phyloP scores from a whole-genome alignment of 345 rosid genomes.

The Psidium friedrichsthalianum region DNA sequence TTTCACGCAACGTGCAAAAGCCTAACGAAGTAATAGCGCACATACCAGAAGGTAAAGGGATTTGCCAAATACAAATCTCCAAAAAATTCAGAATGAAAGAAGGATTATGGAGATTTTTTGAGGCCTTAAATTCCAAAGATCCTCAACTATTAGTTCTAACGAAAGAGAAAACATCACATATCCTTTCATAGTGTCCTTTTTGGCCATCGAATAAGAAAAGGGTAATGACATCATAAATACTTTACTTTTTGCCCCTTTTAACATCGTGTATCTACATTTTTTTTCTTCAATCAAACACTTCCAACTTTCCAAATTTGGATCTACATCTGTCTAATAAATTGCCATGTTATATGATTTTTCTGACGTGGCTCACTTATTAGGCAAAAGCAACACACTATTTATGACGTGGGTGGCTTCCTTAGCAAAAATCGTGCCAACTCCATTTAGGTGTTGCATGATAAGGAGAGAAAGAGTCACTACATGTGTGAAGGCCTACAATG shows the following conservation, averaged over 20 bases:
- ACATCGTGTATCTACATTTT: neutral
- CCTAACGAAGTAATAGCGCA: neutral
- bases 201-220: neutral
- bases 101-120: neutral
- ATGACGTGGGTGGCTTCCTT: neutral
- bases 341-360: neutral
- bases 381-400: neutral
- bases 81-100: neutral
- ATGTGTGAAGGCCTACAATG: too few relatives aligned
- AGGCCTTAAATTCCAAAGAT: neutral
- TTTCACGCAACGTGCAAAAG: neutral
- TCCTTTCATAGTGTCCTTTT: neutral
- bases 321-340: neutral
- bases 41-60: neutral
- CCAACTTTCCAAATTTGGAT: neutral
- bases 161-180: neutral
- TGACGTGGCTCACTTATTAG: neutral
- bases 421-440: neutral
- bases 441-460: neutral
- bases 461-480: neutral
- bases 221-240: neutral
- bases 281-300: neutral
- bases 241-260: neutral
- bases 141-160: neutral
- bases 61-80: neutral